Base-by-base conservation (phyloP, 2,329 filamentous ascomycete species). In the Aspergillus ochraceus region DNA sequence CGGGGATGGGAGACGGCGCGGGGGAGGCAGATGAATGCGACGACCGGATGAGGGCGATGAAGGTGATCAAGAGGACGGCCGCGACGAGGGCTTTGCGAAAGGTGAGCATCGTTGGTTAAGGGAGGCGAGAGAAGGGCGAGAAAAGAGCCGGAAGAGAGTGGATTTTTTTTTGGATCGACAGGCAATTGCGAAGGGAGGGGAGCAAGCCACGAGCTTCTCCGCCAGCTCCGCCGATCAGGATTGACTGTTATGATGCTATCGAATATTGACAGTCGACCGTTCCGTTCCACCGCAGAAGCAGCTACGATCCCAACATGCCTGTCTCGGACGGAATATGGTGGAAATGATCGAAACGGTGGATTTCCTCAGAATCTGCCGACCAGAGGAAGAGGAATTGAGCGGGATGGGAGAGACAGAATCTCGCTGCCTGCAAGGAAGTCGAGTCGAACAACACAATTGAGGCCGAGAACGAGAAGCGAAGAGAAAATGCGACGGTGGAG, bases 21-120 rank as follows among this genome's bases (percentile, higher is more conserved):
- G 85, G 84, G 53, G 84, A 80, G 60, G 84, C 82, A 59, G 68
- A 60, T 54, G 71, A 61, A 57, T 88, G 86, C 49, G 86, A 83
- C 60, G 85, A 84, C 61, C 86, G 86, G 65, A 92, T 82, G 63
- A 94, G 78, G 78, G 88, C 87, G 77, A 93, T 81, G 70, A 90
- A 80, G 29, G 86, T 84, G 68, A 94, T 76, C 64, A 93, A 77
- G 72, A 88, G 84, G 68, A 85, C 83, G 52, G 91, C 90, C 57
- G 88, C 84, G 67, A 91, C 79, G 63, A 96, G 76, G 71, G 90
- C 90, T 77, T 90, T 89, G 71, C 88, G 86, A 72, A 90, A 91
- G 70, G 90, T 90, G 74, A 93, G 84, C 91, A 96, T 96, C 58
- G 59, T 68, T 42, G 63, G 49, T 54, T 57, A 60, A 50, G 36